phyloP scores from a whole-genome alignment of 129 eudicot genomes.

The Scalesia atractyloides region DNA sequence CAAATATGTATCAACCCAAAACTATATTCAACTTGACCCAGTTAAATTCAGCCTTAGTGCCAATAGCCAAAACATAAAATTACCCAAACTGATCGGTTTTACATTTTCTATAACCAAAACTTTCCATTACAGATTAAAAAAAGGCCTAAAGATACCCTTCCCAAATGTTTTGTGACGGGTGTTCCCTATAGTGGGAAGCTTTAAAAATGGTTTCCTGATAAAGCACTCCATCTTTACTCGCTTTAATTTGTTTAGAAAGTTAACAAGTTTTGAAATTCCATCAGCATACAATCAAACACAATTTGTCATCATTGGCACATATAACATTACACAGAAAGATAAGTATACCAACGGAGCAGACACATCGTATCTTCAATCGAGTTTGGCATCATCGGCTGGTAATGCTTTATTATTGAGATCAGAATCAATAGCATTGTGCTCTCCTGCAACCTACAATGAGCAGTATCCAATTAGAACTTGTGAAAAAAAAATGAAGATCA shows the following conservation, averaged over 20 bases:
- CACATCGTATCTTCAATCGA: constrained; percentile 29
- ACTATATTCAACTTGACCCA: no score
- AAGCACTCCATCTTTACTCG: no score
- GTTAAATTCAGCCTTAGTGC: no score
- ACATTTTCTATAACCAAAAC: no score
- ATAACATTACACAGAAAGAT: background rate
- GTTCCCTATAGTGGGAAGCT: no score
- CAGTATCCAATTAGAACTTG: background rate
- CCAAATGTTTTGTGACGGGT: no score
- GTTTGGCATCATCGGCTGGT: constrained; percentile 31
- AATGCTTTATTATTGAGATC: constrained; percentile 20
- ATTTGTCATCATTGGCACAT: background rate
- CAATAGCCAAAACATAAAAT: no score
- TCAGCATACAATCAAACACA: background rate
- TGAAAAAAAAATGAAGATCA: background rate
- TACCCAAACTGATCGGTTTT: no score
- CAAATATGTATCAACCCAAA: no score
- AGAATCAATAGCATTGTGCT: constrained; percentile 23
- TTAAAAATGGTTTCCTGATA: no score
- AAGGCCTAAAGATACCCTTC: no score
- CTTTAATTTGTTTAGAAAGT: background rate
- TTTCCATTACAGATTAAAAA: no score
- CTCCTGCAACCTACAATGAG: constrained; percentile 29
- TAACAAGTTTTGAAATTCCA: background rate
- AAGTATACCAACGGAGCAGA: background rate